Percentiles rank a stretch among this genome's conserved stretches.
Evolutionary conservation across 1,284 basidiomycete genomes (phyloP).

Genomic region (Ganoderma resinaceum): DNA sequence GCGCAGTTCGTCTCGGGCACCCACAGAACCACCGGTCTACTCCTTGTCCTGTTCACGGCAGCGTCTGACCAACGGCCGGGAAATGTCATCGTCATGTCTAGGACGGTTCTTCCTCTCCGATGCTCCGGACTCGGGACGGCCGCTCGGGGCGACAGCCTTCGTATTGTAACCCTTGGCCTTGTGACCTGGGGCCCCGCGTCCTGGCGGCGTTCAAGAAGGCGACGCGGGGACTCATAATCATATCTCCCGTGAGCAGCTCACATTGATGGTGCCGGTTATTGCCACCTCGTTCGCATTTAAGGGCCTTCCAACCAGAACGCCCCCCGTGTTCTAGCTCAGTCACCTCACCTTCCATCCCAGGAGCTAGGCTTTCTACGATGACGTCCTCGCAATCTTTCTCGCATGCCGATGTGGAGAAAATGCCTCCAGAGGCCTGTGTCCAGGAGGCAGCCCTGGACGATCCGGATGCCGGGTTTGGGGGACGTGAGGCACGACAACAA

Average conservation of each 20-base stretch:
- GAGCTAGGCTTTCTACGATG: slow-evolving; percentile 14
- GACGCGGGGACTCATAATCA: not conserved
- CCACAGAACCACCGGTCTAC: not conserved
- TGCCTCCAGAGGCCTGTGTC: slow-evolving; percentile 10
- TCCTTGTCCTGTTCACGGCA: not conserved
- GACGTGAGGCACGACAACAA: slow-evolving; percentile 46
- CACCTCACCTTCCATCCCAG: not conserved
- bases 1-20: not conserved
- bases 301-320: not conserved
- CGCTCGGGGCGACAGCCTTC: slow-evolving; percentile 8
- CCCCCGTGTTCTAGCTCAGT: not conserved
- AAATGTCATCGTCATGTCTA: not conserved
- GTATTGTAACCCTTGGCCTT: slow-evolving; percentile 16
- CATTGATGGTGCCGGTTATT: not conserved
- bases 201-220: not conserved
- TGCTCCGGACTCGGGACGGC: not conserved
- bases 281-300: not conserved
- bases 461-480: slow-evolving; percentile 49
- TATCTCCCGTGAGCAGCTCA: not conserved
- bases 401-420: slow-evolving; percentile 22
- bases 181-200: slow-evolving; percentile 24
- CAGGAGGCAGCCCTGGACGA: slow-evolving; percentile 23
- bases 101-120: not conserved
- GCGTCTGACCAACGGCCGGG: not conserved
- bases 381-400: slow-evolving; percentile 22